Evolutionary conservation across 805 yeast genomes (phyloP).

Genomic region (Suhomyces kilbournensis): DNA sequence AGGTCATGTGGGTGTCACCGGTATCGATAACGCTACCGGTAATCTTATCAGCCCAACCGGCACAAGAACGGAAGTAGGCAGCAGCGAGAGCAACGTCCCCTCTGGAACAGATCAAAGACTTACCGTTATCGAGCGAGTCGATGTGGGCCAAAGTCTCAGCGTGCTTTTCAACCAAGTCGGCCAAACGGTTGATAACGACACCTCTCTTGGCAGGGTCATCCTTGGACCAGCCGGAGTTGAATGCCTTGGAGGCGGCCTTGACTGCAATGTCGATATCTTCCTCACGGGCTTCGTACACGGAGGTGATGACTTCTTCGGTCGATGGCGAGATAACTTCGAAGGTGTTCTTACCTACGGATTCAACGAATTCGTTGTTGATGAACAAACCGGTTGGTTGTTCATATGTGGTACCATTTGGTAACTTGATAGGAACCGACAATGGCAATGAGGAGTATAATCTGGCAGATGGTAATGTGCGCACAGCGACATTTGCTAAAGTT

Average conservation of each 20-base stretch:
- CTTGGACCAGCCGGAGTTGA: conserved; percentile 64
- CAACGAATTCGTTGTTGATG: conserved; percentile 79
- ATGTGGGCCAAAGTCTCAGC: conserved; percentile 71
- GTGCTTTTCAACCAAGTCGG: conserved; percentile 72
- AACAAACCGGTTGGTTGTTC: conserved; percentile 86
- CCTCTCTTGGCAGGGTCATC: conserved; percentile 70
- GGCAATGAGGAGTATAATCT: conserved; percentile 33
- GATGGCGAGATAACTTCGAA: conserved; percentile 64
- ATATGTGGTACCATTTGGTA: conserved; percentile 72
- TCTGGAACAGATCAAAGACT: conserved; percentile 63
- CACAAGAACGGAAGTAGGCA: conserved; percentile 74
- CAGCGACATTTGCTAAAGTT: not conserved
- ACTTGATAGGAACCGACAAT: conserved; percentile 43
- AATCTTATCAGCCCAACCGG: conserved; percentile 89
- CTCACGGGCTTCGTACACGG: conserved; percentile 69
- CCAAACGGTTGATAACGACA: conserved; percentile 61
- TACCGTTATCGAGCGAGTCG: conserved; percentile 89
- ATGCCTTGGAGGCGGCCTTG: conserved; percentile 77
- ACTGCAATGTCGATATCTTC: conserved; percentile 86
- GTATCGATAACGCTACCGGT: conserved; percentile 75
- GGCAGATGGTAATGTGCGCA: not conserved
- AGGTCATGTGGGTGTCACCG: conserved; percentile 68
- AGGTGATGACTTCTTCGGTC: conserved; percentile 66
- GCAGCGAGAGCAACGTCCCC: conserved; percentile 75
- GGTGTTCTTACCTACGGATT: conserved; percentile 54